Evolutionary conservation across 1,284 basidiomycete species (phyloP).

Genomic region (Flammula alnicola): DNA sequence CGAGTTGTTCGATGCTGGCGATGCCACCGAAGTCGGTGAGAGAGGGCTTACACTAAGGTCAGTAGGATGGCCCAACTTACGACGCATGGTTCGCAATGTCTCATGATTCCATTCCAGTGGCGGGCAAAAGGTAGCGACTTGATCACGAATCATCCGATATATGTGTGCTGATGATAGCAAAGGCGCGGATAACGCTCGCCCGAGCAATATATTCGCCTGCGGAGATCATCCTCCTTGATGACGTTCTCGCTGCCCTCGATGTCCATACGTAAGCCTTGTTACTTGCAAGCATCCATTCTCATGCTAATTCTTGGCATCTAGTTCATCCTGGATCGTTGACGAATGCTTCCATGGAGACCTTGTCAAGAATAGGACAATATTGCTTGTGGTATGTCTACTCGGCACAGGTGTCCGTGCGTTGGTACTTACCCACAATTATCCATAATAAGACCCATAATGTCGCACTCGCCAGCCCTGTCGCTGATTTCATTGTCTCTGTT

Average conservation of each 20-base stretch:
- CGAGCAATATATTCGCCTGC: constrained; percentile 75
- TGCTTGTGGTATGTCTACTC: constrained; percentile 65
- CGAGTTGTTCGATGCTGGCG: constrained; percentile 71
- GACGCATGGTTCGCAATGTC: no score
- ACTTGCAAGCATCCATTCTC: background rate
- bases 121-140: constrained; percentile 12
- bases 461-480: constrained; percentile 64
- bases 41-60: constrained; percentile 62
- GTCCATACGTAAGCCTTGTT: constrained; percentile 35
- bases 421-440: background rate
- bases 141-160: background rate
- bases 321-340: constrained; percentile 77
- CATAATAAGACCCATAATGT: constrained; percentile 69
- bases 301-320: constrained; percentile 38
- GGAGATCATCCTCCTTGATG: constrained; percentile 65
- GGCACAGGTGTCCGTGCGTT: background rate
- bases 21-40: constrained; percentile 74
- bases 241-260: constrained; percentile 64
- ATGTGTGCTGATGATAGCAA: constrained; percentile 29
- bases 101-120: constrained; percentile 12
- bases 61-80: background rate
- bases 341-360: constrained; percentile 76
- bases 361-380: constrained; percentile 68
- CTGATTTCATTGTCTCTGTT: constrained; percentile 66
- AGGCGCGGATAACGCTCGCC: constrained; percentile 76